Evolutionary conservation across 1,139 yeast genomes (phyloP).

Genomic region (Suhomyces coccinellae): DNA sequence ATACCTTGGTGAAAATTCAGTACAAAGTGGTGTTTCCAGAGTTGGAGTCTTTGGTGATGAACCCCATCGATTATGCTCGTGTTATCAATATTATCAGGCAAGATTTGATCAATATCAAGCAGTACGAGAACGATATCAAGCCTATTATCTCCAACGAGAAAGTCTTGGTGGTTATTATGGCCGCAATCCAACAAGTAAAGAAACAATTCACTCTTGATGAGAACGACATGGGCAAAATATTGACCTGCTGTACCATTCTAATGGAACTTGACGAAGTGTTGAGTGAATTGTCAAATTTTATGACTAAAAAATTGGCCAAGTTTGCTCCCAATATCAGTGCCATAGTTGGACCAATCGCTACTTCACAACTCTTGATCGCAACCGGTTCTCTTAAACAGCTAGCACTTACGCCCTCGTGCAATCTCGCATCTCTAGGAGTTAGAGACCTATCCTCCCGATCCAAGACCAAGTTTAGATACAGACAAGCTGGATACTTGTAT

Average conservation of each 20-base stretch:
- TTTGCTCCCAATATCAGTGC: conserved; percentile 83
- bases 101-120: conserved; percentile 37
- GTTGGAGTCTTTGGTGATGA: conserved; percentile 60
- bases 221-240: conserved; percentile 39
- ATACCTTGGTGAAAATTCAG: conserved; percentile 50
- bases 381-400: conserved; percentile 73
- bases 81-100: conserved; percentile 56
- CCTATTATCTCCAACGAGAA: conserved; percentile 59
- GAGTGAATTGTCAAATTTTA: conserved; percentile 48
- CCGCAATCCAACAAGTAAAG: conserved; percentile 49
- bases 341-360: conserved; percentile 68
- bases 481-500: conserved; percentile 68
- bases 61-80: conserved; percentile 63
- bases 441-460: conserved; percentile 48
- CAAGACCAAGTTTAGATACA: conserved; percentile 29
- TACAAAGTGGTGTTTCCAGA: conserved; percentile 73
- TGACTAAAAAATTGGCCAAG: conserved; percentile 54
- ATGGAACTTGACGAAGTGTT: conserved; percentile 48
- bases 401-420: conserved; percentile 77
- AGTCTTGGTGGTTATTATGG: conserved; percentile 70
- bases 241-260: conserved; percentile 50
- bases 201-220: conserved; percentile 30
- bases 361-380: conserved; percentile 72
- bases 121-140: conserved; percentile 37
- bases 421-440: conserved; percentile 76